These are phyloP conservation scores for Aspergillus caelatus DNA, from an alignment of 2,329 filamentous ascomycete species.

Conservation along the genomic window DNA sequence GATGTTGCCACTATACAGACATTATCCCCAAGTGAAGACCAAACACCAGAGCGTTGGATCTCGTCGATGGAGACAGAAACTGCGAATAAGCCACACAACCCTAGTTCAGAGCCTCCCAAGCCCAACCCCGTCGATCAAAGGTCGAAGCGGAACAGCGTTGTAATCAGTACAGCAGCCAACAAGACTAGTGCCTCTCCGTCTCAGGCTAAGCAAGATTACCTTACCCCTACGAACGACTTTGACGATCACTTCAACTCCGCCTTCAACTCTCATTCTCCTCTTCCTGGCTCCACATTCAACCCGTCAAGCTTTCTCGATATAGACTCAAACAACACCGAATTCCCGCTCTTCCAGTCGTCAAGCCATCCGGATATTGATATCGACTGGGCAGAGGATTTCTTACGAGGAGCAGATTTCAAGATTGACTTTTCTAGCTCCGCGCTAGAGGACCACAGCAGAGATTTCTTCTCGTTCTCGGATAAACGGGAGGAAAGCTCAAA, in stretches of 20 bases:
- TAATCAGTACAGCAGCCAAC: constrained; percentile 10
- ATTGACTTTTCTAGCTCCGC: constrained; percentile 12
- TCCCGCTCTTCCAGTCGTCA: constrained; percentile 11
- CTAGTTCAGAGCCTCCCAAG: neutral
- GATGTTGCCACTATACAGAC: constrained; percentile 17
- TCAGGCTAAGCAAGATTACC: constrained; percentile 15
- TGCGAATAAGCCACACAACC: neutral
- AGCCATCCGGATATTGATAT: constrained; percentile 26
- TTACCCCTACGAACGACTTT: constrained; percentile 28
- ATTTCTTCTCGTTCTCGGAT: constrained; percentile 24
- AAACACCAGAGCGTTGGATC: constrained; percentile 14
- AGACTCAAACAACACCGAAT: constrained; percentile 24
- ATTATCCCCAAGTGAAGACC: constrained; percentile 10
- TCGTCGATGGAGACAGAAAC: constrained; percentile 9
- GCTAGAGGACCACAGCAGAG: constrained; percentile 12
- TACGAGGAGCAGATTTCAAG: constrained; percentile 25
- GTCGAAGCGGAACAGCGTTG: constrained; percentile 3
- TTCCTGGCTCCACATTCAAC: constrained; percentile 20
- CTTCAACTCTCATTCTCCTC: constrained; percentile 9
- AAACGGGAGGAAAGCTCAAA: constrained; percentile 21
- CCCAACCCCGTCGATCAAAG: constrained; percentile 5
- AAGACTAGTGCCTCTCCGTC: neutral
- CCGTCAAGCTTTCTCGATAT: constrained; percentile 27
- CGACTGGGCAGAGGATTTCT: constrained; percentile 36
- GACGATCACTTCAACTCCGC: constrained; percentile 24